Conservation (phyloP, 257 asterid genomes). For the Nicotiana paniculata region DNA sequence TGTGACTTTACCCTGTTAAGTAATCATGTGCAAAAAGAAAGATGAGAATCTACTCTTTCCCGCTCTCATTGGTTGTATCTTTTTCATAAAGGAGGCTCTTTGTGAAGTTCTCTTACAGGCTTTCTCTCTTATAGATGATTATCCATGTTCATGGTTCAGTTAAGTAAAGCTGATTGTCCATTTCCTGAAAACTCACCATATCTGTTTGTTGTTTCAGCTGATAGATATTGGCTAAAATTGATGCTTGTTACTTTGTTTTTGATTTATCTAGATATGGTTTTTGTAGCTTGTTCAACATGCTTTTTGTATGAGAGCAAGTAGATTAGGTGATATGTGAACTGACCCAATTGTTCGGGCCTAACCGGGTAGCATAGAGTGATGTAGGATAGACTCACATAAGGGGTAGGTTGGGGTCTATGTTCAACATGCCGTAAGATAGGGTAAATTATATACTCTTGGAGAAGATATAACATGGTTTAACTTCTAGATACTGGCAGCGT, state of each 20-base stretch:
- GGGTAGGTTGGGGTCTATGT: background rate
- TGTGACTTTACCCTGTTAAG: background rate
- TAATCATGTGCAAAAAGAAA: background rate
- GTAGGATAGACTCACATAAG: background rate
- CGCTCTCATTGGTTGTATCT: background rate
- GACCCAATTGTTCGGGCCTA: background rate
- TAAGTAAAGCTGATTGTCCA: background rate
- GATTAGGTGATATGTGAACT: background rate
- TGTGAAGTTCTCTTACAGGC: background rate
- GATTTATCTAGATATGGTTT: background rate
- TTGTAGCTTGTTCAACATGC: background rate
- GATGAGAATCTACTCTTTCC: background rate
- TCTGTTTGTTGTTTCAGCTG: background rate
- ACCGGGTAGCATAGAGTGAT: background rate
- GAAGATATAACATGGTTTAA: background rate
- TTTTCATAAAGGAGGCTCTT: background rate
- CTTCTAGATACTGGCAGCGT: background rate
- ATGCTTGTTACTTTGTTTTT: background rate
- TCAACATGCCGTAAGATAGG: background rate
- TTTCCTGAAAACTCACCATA: background rate
- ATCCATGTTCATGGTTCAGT: conserved; percentile 2
- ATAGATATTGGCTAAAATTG: background rate
- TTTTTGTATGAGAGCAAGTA: background rate
- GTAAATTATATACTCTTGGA: background rate
- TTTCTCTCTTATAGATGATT: background rate